Evolutionary conservation across 2,329 filamentous ascomycete species (phyloP).

Genomic region (Stemphylium lycopersici): DNA sequence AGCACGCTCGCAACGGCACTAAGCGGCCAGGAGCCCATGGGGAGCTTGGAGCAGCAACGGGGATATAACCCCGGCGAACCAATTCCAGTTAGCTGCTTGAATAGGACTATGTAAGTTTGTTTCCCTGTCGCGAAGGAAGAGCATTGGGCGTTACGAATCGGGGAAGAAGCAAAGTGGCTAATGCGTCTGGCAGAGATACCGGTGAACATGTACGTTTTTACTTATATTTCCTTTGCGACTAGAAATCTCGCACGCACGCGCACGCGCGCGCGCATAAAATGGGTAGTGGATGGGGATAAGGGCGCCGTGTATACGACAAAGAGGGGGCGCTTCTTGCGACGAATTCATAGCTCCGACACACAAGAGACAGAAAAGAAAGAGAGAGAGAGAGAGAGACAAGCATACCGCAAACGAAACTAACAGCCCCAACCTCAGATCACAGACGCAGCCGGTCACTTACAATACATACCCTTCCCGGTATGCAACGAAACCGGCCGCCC

Average conservation of each 20-base stretch:
- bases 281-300: no score
- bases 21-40: slow-evolving; percentile 51
- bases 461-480: slow-evolving; percentile 88
- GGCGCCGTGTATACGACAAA: no score
- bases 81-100: slow-evolving; percentile 60
- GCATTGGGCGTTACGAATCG: background rate
- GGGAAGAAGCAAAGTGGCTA: slow-evolving; percentile 8
- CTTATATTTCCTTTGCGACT: background rate
- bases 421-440: slow-evolving; percentile 60
- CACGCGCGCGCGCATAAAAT: background rate
- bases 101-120: slow-evolving; percentile 56
- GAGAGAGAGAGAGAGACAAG: background rate
- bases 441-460: slow-evolving; percentile 77
- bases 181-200: slow-evolving; percentile 68
- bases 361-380: background rate
- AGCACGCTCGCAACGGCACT: slow-evolving; percentile 47
- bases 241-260: background rate
- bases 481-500: slow-evolving; percentile 88
- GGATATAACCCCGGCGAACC: slow-evolving; percentile 57
- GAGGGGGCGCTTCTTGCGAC: no score
- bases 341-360: no score
- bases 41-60: slow-evolving; percentile 39
- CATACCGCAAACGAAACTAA: background rate
- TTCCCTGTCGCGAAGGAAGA: background rate
- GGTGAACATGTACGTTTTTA: slow-evolving; percentile 76